A percentile compares a stretch with the other conserved stretches of the same genome.
phyloP scores from a whole-genome alignment of 768 basidiomycete species.

The Rhodocollybia butyracea region DNA sequence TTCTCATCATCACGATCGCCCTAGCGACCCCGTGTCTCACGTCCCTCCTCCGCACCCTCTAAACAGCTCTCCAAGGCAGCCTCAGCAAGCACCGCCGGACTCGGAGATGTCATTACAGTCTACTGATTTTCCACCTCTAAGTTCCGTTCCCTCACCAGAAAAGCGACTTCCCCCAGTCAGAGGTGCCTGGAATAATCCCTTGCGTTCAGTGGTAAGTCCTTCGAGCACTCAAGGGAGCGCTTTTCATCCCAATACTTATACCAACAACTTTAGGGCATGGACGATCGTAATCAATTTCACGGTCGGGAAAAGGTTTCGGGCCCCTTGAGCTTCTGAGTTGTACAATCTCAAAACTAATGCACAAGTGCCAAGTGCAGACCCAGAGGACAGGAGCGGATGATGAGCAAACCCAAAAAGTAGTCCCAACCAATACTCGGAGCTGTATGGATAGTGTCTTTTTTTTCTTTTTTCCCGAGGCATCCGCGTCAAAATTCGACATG shows the following conservation, averaged over 20 bases:
- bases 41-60: conserved; percentile 34
- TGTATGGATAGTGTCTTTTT: too few relatives aligned
- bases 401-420: too few relatives aligned
- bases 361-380: background rate
- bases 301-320: conserved; percentile 46
- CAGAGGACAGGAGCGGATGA: background rate
- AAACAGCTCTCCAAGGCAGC: conserved; percentile 24
- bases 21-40: conserved; percentile 37
- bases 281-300: conserved; percentile 19
- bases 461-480: too few relatives aligned
- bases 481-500: too few relatives aligned
- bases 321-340: conserved; percentile 40
- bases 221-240: conserved; percentile 16
- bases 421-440: too few relatives aligned
- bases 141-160: conserved; percentile 42
- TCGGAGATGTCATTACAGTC: conserved; percentile 48
- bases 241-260: conserved; percentile 27
- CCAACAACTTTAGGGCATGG: conserved; percentile 6
- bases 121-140: conserved; percentile 71
- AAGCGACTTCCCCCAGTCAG: conserved; percentile 53
- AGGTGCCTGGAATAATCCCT: conserved; percentile 71
- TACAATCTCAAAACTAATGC: conserved; percentile 27
- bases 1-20: conserved; percentile 53
- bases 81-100: conserved; percentile 30
- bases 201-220: conserved; percentile 43